phyloP scores from a whole-genome alignment of 768 basidiomycete genomes.

The Tremella mesenterica region DNA sequence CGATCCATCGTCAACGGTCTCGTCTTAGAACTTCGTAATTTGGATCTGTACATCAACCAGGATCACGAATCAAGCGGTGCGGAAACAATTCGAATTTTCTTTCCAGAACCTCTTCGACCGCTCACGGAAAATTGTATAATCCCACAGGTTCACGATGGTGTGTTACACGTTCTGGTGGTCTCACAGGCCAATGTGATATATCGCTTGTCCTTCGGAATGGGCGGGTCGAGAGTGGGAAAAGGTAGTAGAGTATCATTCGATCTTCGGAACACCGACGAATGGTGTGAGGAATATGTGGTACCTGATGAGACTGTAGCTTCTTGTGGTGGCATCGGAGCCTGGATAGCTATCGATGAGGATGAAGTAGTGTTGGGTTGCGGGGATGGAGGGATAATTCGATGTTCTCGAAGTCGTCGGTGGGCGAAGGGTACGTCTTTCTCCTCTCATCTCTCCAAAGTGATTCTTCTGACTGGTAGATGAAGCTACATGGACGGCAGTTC shows the following conservation, averaged over 20 bases:
- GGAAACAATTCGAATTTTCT: slow-evolving; percentile 28
- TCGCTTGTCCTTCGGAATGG: slow-evolving; percentile 20
- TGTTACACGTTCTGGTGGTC: slow-evolving; percentile 24
- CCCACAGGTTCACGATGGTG: slow-evolving; percentile 11
- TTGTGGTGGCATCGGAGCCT: slow-evolving; percentile 19
- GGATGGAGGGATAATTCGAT: slow-evolving; percentile 31
- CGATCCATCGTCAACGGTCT: slow-evolving; percentile 34
- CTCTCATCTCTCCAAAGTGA: neutral
- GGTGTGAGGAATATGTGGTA: slow-evolving; percentile 32
- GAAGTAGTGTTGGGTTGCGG: slow-evolving; percentile 25
- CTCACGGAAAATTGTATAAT: slow-evolving; percentile 19
- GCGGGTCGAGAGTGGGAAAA: slow-evolving; percentile 7
- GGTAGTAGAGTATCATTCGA: slow-evolving; percentile 16
- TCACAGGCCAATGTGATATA: slow-evolving; percentile 24
- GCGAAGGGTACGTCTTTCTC: slow-evolving; percentile 13
- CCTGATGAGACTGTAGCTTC: slow-evolving; percentile 21
- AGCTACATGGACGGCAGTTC: slow-evolving; percentile 19
- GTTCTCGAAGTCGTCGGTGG: slow-evolving; percentile 11
- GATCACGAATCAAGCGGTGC: slow-evolving; percentile 9
- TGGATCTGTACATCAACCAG: slow-evolving; percentile 6
- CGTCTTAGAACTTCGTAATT: slow-evolving; percentile 30
- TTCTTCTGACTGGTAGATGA: neutral
- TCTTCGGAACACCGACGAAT: slow-evolving; percentile 18
- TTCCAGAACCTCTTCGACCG: slow-evolving; percentile 27
- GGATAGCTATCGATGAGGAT: slow-evolving; percentile 24